These are phyloP conservation scores for Fusarium marasasianum DNA, from an alignment of 2,329 filamentous ascomycete species.

Conservation along the genomic window DNA sequence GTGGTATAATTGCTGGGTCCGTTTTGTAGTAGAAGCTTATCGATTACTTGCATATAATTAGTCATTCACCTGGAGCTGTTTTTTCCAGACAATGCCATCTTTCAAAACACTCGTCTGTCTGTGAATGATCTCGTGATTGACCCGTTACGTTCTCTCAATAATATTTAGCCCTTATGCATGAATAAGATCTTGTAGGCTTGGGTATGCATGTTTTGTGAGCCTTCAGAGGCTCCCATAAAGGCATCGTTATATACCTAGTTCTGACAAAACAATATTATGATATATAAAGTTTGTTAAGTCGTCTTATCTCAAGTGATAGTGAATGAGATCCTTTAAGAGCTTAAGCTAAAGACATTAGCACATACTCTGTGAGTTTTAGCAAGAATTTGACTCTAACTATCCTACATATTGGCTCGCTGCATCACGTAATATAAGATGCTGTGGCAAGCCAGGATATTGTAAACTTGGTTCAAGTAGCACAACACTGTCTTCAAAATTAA, in stretches of 20 bases:
- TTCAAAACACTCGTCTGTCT: background rate
- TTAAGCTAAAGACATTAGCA: accelerated
- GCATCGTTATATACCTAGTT: background rate
- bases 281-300: too few species aligned
- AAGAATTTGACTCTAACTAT: accelerated
- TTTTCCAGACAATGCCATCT: background rate
- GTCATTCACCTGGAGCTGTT: background rate
- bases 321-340: accelerated
- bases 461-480: accelerated
- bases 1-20: background rate
- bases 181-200: accelerated
- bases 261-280: background rate
- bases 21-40: background rate
- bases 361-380: too few species aligned
- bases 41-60: background rate
- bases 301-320: too few species aligned
- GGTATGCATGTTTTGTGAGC: background rate
- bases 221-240: background rate
- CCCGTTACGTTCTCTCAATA: accelerated
- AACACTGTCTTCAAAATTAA: background rate
- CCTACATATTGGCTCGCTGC: accelerated
- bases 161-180: background rate
- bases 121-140: background rate
- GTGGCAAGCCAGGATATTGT: accelerated
- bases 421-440: background rate